Evolutionary conservation across 768 basidiomycete species (phyloP), one percentile per base, ranked within the genome.

Genomic region (Suillus tomentosus): DNA sequence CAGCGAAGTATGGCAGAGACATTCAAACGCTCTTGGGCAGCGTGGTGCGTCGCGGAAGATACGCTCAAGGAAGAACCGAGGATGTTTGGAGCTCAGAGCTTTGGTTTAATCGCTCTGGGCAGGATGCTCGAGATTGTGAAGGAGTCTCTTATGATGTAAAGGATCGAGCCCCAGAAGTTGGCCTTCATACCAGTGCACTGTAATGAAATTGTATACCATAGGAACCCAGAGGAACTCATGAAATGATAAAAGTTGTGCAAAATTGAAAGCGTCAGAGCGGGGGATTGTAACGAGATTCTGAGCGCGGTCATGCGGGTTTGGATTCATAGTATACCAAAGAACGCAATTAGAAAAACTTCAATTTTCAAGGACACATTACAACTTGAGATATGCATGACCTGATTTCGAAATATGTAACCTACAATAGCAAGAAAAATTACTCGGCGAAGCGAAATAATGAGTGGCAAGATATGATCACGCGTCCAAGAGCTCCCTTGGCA

Each of bases 401-500:
- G 17, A 13, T 42, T 42, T 58, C 39, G 17, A 24, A 39, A 58
- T 58, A 58, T 27, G 22, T 27, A 58, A 19, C 24, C 24, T 31
- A 40, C 40, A 42, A 58, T 58, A 42, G 27, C 57, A 27, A 42
- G 24, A 42, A 42, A 19, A 19, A 58, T 42, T 27, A 58, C 24
- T 42, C 24, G 10, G 39, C 17, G 22, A 39, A 40, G 22, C 19
- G 31, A 27, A 17, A 53, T 53, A 50, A 64, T 64, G 34, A 48
- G 9, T 8, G 37, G 17, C 40, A 27, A 40, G 31, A 19, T 42
- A 31, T 19, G 17, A 19, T 72, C 67, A 82, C 27, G 65, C 75
- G 45, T 90, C 87, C 62, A 92, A 74, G 68, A 94, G 84, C 70
- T 94, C 92, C 69, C 83, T 87, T 36, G 82, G 79, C 80, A 93